A percentile compares a stretch with the other conserved stretches of the same genome.
phyloP scores from a whole-genome alignment of 257 asterid species.

The Euphrasia confusa region DNA sequence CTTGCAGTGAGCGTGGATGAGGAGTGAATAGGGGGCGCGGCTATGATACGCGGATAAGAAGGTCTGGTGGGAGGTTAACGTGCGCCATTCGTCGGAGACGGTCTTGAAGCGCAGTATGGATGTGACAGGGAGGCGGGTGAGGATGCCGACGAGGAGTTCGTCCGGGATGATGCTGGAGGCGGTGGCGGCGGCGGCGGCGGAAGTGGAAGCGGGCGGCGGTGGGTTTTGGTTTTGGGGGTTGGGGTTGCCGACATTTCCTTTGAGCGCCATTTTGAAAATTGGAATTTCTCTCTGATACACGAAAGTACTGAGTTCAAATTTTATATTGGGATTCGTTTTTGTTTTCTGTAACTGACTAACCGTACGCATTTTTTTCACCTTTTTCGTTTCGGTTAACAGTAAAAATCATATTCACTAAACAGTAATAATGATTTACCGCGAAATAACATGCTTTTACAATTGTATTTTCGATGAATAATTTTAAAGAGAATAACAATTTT shows the following conservation, averaged over 20 bases:
- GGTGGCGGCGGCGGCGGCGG: not conserved
- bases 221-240: not conserved
- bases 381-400: too few relatives aligned
- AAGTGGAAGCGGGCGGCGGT: not conserved
- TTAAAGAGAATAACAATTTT: too few relatives aligned
- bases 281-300: too few relatives aligned
- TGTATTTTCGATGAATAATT: too few relatives aligned
- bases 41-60: not conserved
- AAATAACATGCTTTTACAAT: too few relatives aligned
- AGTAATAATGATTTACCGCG: too few relatives aligned
- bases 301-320: too few relatives aligned
- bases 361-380: too few relatives aligned
- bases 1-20: not conserved
- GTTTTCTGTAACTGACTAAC: too few relatives aligned
- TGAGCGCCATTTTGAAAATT: not conserved
- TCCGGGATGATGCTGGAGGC: not conserved
- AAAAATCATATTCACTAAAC: too few relatives aligned
- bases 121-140: constrained; percentile 2
- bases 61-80: not conserved
- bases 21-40: not conserved
- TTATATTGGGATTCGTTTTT: too few relatives aligned
- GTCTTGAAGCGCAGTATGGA: not conserved
- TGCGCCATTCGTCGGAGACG: not conserved
- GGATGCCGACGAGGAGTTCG: not conserved
- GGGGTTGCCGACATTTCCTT: not conserved